These are phyloP conservation scores for Cardiospermum halicacabum DNA, from an alignment of 345 rosid species.

Conservation along the genomic window DNA sequence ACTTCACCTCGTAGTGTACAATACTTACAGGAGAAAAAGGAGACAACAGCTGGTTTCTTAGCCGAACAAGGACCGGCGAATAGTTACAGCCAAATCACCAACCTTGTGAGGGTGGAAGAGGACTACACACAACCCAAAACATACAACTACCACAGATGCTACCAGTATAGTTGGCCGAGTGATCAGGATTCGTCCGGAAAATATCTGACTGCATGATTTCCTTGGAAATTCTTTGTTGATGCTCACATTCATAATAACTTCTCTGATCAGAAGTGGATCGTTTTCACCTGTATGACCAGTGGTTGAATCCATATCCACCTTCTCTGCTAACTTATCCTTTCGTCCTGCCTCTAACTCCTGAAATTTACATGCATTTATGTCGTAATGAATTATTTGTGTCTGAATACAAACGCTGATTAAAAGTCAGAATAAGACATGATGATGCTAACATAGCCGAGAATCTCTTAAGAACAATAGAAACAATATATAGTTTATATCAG, in stretches of 20 bases:
- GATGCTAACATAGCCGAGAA: not conserved
- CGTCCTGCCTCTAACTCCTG: conserved; percentile 47
- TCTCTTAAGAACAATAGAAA: too few species aligned
- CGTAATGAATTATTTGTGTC: not conserved
- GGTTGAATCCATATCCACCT: conserved; percentile 16
- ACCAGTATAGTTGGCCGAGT: conserved; percentile 43
- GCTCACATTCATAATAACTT: conserved; percentile 43
- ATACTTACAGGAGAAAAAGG: not conserved
- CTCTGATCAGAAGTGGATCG: conserved; percentile 48
- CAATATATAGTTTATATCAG: too few species aligned
- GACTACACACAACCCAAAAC: conserved; percentile 66
- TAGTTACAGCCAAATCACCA: conserved; percentile 60
- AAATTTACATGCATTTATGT: conserved; percentile 10
- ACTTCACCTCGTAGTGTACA: conserved; percentile 8
- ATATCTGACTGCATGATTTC: conserved; percentile 32
- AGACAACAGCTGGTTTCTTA: not conserved
- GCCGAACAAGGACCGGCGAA: conserved; percentile 52
- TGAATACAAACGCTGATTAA: not conserved
- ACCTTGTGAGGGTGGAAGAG: conserved; percentile 70
- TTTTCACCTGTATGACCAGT: conserved; percentile 26
- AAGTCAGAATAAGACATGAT: not conserved
- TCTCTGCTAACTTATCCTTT: conserved; percentile 18
- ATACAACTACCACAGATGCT: conserved; percentile 42
- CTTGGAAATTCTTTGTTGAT: conserved; percentile 36
- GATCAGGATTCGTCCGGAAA: conserved; percentile 26